Base-by-base conservation (phyloP, 345 rosid genomes). In the Hirschfeldia incana region DNA sequence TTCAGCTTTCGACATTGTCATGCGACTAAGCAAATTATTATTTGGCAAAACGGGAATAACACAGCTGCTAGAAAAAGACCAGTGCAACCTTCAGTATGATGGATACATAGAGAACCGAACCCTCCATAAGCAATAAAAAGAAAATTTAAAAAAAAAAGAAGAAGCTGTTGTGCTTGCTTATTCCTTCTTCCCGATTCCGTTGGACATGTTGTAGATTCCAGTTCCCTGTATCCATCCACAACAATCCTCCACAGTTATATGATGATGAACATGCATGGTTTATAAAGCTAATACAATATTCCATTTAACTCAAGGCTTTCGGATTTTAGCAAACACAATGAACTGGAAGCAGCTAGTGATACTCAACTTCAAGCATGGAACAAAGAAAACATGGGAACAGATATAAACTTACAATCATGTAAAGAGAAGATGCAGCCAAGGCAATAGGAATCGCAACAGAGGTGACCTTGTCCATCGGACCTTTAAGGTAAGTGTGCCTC, bases 101-200 rank as follows among this genome's bases (percentile, higher is more conserved):
- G 42, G 74, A 8, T 69, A 69, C 67, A 80, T 69, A 10, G 71
- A 74, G n/a, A n/a, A n/a, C n/a, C n/a, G 62, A 6, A 80, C 70
- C 58, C 59, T 44, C 44, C 64, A 79, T 75, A 75, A 36, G 51
- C 82, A 61, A 36, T 44, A 44, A 55, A 60, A 70, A 1, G 33
- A 9, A 5, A 32, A 28, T 3, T 0, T 51, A 57, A 51, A 13
- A 65, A 16, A 55, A 65, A 4, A 30, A 37, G 11, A 82, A 13
- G 39, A 70, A 5, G 79, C 76, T n/a, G 32, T 73, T n/a, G 28
- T 12, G 15, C 0, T 11, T 46, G 53, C 64, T 89, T 88, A 87
- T 83, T 90, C 97, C 83, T 90, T 94, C 86, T 89, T 94, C 68
- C 93, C 93, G 46, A 86, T 90, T 37, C 97, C 98, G 62, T 87